phyloP scores from a whole-genome alignment of 257 asterid species.

The Primulina eburnea region DNA sequence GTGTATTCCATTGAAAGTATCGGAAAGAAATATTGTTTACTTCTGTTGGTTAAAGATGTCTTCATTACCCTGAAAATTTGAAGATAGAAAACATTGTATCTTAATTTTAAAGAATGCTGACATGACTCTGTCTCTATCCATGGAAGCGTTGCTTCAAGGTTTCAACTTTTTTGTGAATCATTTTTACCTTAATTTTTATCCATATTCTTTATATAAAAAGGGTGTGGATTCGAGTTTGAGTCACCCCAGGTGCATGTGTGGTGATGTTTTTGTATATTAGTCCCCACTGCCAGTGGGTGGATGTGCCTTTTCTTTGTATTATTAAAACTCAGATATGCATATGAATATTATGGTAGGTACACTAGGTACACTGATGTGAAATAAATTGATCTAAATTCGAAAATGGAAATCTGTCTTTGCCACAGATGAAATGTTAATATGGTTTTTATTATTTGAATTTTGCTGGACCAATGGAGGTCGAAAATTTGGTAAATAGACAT shows the following conservation, averaged over 20 bases:
- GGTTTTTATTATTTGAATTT: too few species aligned
- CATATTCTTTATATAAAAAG: too few species aligned
- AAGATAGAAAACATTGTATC: not conserved
- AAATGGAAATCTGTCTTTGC: not conserved
- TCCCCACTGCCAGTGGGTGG: not conserved
- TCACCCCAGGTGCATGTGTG: too few species aligned
- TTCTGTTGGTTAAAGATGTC: not conserved
- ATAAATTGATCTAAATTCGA: not conserved
- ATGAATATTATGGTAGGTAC: not conserved
- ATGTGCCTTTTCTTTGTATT: not conserved
- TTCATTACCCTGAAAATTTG: not conserved
- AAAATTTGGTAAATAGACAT: not conserved
- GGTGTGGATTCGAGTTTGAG: too few species aligned
- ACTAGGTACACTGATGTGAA: not conserved
- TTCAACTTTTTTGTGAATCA: too few species aligned
- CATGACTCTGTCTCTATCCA: not conserved
- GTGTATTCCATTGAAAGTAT: not conserved
- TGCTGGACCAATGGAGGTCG: not conserved
- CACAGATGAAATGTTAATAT: too few species aligned
- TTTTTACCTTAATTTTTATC: too few species aligned
- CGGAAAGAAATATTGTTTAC: not conserved
- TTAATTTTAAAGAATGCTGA: not conserved
- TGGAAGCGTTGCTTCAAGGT: not conserved
- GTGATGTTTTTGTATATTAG: not conserved
- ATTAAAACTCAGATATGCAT: not conserved